phyloP scores from a whole-genome alignment of 208 protist genomes.

The Porcisia deanei region DNA sequence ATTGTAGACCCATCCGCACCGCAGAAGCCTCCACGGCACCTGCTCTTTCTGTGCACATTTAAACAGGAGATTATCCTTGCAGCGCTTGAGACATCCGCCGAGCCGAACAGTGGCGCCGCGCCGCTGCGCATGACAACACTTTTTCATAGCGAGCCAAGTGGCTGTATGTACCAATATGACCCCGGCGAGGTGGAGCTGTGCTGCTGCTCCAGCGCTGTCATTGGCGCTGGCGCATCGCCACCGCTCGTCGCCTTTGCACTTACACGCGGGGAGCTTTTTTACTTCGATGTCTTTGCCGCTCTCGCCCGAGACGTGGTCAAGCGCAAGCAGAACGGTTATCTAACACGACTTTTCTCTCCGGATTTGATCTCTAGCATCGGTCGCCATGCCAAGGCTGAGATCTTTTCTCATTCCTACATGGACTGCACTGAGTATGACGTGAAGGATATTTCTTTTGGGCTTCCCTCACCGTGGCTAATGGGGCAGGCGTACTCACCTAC shows the following conservation, averaged over 20 bases:
- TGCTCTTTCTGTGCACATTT: constrained; percentile 74
- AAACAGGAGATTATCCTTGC: constrained; percentile 79
- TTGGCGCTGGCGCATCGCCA: background rate
- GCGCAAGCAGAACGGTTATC: constrained; percentile 17
- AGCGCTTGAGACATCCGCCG: constrained; percentile 31
- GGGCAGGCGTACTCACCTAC: background rate
- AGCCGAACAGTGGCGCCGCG: background rate
- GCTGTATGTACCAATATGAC: constrained; percentile 66
- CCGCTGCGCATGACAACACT: constrained; percentile 51
- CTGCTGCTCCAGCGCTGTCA: constrained; percentile 36
- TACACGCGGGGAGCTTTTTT: constrained; percentile 52
- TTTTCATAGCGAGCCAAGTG: constrained; percentile 56
- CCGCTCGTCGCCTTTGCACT: constrained; percentile 75
- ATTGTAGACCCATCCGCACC: constrained; percentile 35
- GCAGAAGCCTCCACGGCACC: constrained; percentile 39
- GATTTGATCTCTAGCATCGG: constrained; percentile 16
- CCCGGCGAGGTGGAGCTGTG: constrained; percentile 52
- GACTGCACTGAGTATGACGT: constrained; percentile 74
- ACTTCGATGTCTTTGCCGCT: constrained; percentile 67
- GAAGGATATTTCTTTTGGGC: constrained; percentile 57
- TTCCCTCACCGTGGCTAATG: background rate
- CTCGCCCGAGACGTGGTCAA: constrained; percentile 29
- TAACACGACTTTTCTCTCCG: constrained; percentile 27
- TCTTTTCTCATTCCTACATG: constrained; percentile 47
- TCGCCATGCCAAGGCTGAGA: constrained; percentile 3